Conservation (phyloP, 2,329 filamentous ascomycete genomes). For the Pestalotiopsis sp. region DNA sequence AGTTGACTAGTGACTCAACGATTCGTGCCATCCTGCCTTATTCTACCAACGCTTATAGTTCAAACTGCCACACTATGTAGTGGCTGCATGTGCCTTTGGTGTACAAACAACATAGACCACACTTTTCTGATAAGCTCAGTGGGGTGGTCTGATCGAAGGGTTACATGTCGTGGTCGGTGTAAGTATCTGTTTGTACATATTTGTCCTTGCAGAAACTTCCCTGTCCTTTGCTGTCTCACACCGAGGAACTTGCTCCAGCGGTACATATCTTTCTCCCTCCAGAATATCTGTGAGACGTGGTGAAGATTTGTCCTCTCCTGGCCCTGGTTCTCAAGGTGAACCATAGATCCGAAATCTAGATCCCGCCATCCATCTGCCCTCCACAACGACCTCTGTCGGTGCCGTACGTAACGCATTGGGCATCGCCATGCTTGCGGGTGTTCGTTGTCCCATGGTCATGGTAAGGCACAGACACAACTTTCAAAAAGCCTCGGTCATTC, state of each 20-base stretch:
- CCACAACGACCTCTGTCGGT: not conserved
- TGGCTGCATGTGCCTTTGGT: not conserved
- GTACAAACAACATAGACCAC: not conserved
- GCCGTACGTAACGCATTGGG: not conserved
- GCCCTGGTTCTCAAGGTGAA: not conserved
- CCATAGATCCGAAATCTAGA: not conserved
- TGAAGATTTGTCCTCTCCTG: not conserved
- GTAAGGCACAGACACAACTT: not conserved
- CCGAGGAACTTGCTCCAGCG: not conserved
- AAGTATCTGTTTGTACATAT: conserved; percentile 23
- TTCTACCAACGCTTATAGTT: too few species aligned
- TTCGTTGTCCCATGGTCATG: not conserved
- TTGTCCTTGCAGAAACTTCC: conserved; percentile 10
- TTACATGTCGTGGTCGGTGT: conserved; percentile 20
- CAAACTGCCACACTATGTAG: not conserved
- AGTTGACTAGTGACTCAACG: too few species aligned
- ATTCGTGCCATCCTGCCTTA: too few species aligned
- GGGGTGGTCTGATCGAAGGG: conserved; percentile 15
- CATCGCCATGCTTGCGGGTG: not conserved
- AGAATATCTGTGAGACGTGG: not conserved
- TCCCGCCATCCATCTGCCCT: not conserved
- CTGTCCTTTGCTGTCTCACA: conserved; percentile 20
- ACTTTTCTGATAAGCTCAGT: not conserved
- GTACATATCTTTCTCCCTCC: not conserved
- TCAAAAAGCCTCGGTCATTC: not conserved